Evolutionary conservation across 2,329 filamentous ascomycete species (phyloP).

Genomic region (Dothiorella sarmentorum): DNA sequence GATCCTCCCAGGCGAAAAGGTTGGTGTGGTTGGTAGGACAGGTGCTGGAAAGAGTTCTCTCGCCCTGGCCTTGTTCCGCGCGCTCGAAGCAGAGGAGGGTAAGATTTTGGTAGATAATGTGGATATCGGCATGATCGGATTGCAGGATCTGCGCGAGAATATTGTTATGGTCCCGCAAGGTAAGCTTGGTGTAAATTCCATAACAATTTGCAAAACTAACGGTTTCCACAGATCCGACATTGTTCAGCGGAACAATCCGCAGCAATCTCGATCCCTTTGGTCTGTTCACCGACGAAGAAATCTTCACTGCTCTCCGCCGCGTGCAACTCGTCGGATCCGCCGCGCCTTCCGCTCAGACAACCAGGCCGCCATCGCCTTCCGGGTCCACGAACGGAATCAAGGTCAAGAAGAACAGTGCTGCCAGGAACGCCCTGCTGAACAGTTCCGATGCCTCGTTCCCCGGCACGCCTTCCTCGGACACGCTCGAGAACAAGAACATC

Average conservation of each 20-base stretch:
- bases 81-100: slow-evolving; percentile 84
- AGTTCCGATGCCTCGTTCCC: slow-evolving; percentile 32
- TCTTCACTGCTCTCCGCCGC: slow-evolving; percentile 79
- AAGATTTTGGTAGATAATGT: slow-evolving; percentile 87
- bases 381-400: slow-evolving; percentile 25
- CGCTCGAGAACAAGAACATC: slow-evolving; percentile 82
- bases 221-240: slow-evolving; percentile 66
- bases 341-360: slow-evolving; percentile 36
- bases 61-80: slow-evolving; percentile 87
- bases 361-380: slow-evolving; percentile 27
- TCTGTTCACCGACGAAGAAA: slow-evolving; percentile 82
- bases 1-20: slow-evolving; percentile 82
- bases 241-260: slow-evolving; percentile 89
- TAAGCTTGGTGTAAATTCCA: slow-evolving; percentile 22
- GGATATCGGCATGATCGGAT: slow-evolving; percentile 84
- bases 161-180: slow-evolving; percentile 94
- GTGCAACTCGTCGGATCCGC: slow-evolving; percentile 76
- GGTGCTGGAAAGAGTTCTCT: slow-evolving; percentile 96
- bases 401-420: background rate
- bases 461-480: slow-evolving; percentile 34
- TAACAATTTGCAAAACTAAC: slow-evolving; percentile 23
- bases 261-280: slow-evolving; percentile 92
- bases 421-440: slow-evolving; percentile 25
- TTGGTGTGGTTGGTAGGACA: slow-evolving; percentile 92
- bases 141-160: slow-evolving; percentile 87